Percentiles rank a stretch among this genome's conserved stretches.
These are phyloP conservation scores for Colletotrichum sojae DNA, from an alignment of 2,329 filamentous ascomycete genomes.

Conservation along the genomic window DNA sequence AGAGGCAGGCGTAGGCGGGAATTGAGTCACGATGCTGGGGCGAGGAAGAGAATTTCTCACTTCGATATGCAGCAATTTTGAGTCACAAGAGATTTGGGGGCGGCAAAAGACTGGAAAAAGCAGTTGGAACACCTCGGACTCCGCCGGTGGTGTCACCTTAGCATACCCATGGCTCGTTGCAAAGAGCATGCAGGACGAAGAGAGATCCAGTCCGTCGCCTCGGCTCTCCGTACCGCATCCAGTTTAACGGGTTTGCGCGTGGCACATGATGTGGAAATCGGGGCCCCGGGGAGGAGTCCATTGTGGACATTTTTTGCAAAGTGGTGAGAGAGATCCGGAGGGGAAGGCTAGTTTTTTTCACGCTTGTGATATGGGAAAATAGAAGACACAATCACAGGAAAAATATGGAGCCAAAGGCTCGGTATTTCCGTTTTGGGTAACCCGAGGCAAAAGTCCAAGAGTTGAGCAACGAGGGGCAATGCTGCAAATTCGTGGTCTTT, in stretches of 20 bases:
- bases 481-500: constrained; percentile 19
- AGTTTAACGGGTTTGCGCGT: constrained; percentile 27
- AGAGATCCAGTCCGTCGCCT: constrained; percentile 3
- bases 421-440: constrained; percentile 25
- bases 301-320: not conserved
- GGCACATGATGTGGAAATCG: not conserved
- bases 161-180: not conserved
- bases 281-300: constrained; percentile 25
- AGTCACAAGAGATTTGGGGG: not conserved
- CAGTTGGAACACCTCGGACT: constrained; percentile 13
- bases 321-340: no score
- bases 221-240: constrained; percentile 35
- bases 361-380: no score
- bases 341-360: no score
- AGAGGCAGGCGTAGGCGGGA: not conserved
- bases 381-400: no score
- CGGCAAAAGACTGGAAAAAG: not conserved
- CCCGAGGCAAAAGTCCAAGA: constrained; percentile 12
- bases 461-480: constrained; percentile 14
- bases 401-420: constrained; percentile 21
- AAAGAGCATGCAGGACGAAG: not conserved
- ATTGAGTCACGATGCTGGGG: constrained; percentile 21
- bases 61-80: no score
- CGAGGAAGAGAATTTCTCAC: not conserved
- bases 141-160: constrained; percentile 13